These are phyloP conservation scores for Taxawa tesnikishii DNA, from an alignment of 2,329 filamentous ascomycete genomes.

Conservation along the genomic window DNA sequence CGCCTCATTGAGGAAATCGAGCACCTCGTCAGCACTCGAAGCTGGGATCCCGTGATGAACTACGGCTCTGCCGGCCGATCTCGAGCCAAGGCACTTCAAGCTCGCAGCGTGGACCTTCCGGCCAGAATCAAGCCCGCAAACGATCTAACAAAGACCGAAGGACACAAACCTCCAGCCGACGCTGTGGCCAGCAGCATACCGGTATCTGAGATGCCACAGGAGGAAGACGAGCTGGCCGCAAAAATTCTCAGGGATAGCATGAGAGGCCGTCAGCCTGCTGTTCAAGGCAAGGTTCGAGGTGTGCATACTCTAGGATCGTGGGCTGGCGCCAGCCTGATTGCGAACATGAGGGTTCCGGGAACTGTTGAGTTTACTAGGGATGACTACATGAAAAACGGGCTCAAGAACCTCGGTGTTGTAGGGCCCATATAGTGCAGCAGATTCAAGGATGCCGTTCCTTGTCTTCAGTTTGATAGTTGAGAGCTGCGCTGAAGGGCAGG, in stretches of 20 bases:
- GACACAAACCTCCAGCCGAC: not conserved
- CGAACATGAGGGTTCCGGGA: slow-evolving; percentile 55
- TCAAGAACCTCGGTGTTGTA: not conserved
- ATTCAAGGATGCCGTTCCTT: too few relatives aligned
- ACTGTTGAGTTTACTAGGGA: slow-evolving; percentile 61
- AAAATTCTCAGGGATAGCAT: slow-evolving; percentile 40
- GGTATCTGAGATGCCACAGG: slow-evolving; percentile 22
- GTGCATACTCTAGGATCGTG: slow-evolving; percentile 61
- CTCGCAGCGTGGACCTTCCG: not conserved
- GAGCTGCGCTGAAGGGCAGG: too few relatives aligned
- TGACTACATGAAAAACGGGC: slow-evolving; percentile 55
- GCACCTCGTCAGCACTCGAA: slow-evolving; percentile 50
- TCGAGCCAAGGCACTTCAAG: not conserved
- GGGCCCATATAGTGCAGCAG: too few relatives aligned
- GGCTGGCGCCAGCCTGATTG: slow-evolving; percentile 60
- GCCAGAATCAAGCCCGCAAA: not conserved
- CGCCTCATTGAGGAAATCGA: slow-evolving; percentile 67
- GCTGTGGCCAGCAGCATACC: slow-evolving; percentile 8
- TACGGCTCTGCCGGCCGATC: slow-evolving; percentile 39
- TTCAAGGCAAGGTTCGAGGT: slow-evolving; percentile 50
- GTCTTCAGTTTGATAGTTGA: too few relatives aligned
- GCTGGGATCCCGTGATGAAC: slow-evolving; percentile 68
- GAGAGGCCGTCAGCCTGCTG: slow-evolving; percentile 25
- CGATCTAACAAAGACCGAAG: not conserved
- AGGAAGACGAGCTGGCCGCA: slow-evolving; percentile 46